Evolutionary conservation across 2,329 filamentous ascomycete species (phyloP).

Genomic region (Microascus cirrosus): DNA sequence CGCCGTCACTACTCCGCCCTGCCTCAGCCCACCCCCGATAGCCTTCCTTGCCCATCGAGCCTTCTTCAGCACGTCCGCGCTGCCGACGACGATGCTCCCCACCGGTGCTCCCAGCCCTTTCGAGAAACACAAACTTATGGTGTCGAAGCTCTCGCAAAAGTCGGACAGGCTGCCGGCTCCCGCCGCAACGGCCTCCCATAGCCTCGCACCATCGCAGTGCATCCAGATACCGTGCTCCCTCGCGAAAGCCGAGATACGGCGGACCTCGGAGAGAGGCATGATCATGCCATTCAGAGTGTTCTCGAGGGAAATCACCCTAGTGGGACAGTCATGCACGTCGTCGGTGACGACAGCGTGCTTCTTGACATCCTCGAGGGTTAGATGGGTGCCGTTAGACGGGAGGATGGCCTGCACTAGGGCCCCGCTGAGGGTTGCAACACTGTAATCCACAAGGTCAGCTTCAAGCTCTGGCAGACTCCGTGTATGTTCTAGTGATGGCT

Average conservation of each 20-base stretch:
- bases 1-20: slow-evolving; percentile 62
- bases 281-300: slow-evolving; percentile 76
- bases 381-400: slow-evolving; percentile 59
- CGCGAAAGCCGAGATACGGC: slow-evolving; percentile 60
- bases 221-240: slow-evolving; percentile 51
- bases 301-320: slow-evolving; percentile 70
- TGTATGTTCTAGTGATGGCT: not conserved
- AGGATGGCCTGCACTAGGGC: slow-evolving; percentile 31
- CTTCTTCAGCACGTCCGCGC: slow-evolving; percentile 20
- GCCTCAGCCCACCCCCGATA: slow-evolving; percentile 63
- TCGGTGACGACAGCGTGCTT: slow-evolving; percentile 52
- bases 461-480: not conserved
- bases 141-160: slow-evolving; percentile 60
- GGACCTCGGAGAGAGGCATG: slow-evolving; percentile 62
- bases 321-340: slow-evolving; percentile 70
- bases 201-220: slow-evolving; percentile 68
- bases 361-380: slow-evolving; percentile 68
- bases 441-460: slow-evolving; percentile 17
- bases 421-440: slow-evolving; percentile 42
- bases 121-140: slow-evolving; percentile 66
- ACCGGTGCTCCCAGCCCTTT: slow-evolving; percentile 77
- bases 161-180: slow-evolving; percentile 57
- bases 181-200: slow-evolving; percentile 72
- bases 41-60: slow-evolving; percentile 46
- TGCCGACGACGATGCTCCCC: slow-evolving; percentile 61